A percentile compares a stretch with the other conserved stretches of the same genome.
phyloP scores from a whole-genome alignment of 208 protist genomes.

The Leishmania martiniquensis region DNA sequence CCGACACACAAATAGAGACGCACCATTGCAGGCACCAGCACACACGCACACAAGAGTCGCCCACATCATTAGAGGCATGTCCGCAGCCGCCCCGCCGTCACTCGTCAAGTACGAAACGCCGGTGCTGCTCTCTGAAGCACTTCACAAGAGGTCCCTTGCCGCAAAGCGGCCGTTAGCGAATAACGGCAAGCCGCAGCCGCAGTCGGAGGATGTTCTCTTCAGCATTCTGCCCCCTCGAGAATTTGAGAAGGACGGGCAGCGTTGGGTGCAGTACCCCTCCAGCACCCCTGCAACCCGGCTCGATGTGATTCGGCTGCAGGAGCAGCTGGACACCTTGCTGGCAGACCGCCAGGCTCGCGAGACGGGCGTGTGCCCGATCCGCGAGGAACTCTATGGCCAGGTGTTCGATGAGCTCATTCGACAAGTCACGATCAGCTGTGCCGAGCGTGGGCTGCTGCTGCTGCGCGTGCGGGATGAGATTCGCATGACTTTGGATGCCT shows the following conservation, averaged over 20 bases:
- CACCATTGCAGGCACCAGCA: too few relatives aligned
- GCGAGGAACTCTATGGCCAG: constrained; percentile 98
- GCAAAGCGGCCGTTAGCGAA: constrained; percentile 35
- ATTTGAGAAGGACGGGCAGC: constrained; percentile 84
- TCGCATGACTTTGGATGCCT: constrained; percentile 86
- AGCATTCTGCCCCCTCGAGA: constrained; percentile 91
- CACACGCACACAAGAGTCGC: neutral
- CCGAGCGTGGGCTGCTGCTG: constrained; percentile 97
- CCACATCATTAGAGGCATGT: constrained; percentile 3
- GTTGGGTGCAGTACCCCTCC: constrained; percentile 90
- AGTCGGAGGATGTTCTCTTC: constrained; percentile 92
- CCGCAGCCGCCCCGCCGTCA: constrained; percentile 39
- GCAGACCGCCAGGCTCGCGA: constrained; percentile 96
- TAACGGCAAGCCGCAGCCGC: constrained; percentile 40
- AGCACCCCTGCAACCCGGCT: constrained; percentile 89
- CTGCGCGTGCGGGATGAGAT: constrained; percentile 98
- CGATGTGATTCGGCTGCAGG: constrained; percentile 94
- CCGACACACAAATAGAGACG: constrained; percentile 10
- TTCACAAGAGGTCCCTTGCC: constrained; percentile 63
- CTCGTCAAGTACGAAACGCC: constrained; percentile 93
- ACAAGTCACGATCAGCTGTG: constrained; percentile 98
- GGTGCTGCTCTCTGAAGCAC: constrained; percentile 79
- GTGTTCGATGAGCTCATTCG: constrained; percentile 98
- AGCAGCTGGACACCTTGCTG: constrained; percentile 94
- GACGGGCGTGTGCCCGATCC: constrained; percentile 98